Percentiles rank a stretch among this genome's conserved stretches.
phyloP scores from a whole-genome alignment of 169 alveolate genomes.

The Eimeria sp. region DNA sequence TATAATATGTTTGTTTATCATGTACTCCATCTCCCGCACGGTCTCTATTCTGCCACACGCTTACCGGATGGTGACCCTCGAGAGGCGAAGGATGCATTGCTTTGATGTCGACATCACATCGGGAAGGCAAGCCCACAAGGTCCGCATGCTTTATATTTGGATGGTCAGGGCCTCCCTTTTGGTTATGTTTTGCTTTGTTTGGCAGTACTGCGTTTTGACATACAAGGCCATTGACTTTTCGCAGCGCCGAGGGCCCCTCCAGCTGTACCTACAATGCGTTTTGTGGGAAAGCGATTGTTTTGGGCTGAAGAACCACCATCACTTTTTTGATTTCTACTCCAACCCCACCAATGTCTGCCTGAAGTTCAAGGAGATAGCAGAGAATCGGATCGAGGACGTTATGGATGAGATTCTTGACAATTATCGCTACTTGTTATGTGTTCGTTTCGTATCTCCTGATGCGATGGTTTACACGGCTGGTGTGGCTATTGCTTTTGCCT shows the following conservation, averaged over 20 bases:
- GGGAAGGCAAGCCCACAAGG: slow-evolving; percentile 77
- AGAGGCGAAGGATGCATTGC: slow-evolving; percentile 78
- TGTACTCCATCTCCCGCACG: slow-evolving; percentile 75
- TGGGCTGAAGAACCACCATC: slow-evolving; percentile 53
- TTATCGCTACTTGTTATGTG: slow-evolving; percentile 73
- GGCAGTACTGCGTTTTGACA: slow-evolving; percentile 79
- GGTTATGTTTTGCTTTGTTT: slow-evolving; percentile 77
- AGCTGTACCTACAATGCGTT: slow-evolving; percentile 71
- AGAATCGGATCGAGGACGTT: slow-evolving; percentile 31
- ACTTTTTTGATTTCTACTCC: slow-evolving; percentile 75
- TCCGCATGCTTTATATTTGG: slow-evolving; percentile 82
- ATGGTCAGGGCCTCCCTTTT: slow-evolving; percentile 77
- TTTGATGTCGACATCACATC: slow-evolving; percentile 81
- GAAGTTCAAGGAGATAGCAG: slow-evolving; percentile 55
- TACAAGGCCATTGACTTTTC: slow-evolving; percentile 74
- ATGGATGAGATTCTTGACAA: slow-evolving; percentile 53
- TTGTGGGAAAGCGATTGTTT: slow-evolving; percentile 73
- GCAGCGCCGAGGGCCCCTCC: slow-evolving; percentile 50
- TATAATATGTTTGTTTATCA: slow-evolving; percentile 58
- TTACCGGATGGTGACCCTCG: slow-evolving; percentile 78
- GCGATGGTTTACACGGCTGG: slow-evolving; percentile 71
- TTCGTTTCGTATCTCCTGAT: slow-evolving; percentile 65
- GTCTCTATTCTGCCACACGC: slow-evolving; percentile 82
- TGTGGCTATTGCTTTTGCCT: slow-evolving; percentile 80
- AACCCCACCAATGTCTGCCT: slow-evolving; percentile 78